phyloP scores from a whole-genome alignment of 176 grass and related monocot genomes.

The Rhynchospora pubera region DNA sequence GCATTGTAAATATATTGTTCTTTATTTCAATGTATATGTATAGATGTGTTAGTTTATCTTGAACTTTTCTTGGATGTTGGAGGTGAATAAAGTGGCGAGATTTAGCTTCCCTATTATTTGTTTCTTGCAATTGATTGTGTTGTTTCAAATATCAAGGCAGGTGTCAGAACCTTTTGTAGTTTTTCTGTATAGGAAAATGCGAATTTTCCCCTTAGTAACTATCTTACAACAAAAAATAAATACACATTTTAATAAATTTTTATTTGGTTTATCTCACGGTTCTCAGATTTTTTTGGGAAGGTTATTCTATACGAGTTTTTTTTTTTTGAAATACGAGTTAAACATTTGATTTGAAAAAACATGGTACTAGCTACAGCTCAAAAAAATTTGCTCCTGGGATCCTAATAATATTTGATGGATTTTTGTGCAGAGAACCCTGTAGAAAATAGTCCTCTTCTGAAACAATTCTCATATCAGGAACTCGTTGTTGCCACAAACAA shows the following conservation, averaged over 20 bases:
- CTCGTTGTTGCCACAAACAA: conserved; percentile 54
- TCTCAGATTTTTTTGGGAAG: no score
- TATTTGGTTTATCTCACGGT: no score
- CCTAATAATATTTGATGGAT: not conserved
- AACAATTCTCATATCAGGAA: no score
- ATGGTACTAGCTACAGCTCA: not conserved
- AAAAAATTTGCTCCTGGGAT: conserved; percentile 7
- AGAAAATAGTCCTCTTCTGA: no score
- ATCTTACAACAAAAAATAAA: not conserved
- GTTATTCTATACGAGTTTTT: no score
- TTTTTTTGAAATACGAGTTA: no score
- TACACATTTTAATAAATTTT: not conserved
- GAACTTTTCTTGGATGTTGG: not conserved
- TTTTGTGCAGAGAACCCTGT: conserved; percentile 29
- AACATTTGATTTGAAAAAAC: not conserved
- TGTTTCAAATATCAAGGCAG: not conserved
- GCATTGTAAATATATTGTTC: not conserved
- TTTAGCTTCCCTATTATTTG: not conserved
- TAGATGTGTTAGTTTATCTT: not conserved
- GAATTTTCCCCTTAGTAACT: not conserved
- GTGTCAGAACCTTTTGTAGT: not conserved
- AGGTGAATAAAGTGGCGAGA: not conserved
- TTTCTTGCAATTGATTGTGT: not conserved
- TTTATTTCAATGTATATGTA: not conserved
- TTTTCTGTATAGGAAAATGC: not conserved